Conservation (phyloP, 78 protist genomes). For the Protostelium mycophagum region DNA sequence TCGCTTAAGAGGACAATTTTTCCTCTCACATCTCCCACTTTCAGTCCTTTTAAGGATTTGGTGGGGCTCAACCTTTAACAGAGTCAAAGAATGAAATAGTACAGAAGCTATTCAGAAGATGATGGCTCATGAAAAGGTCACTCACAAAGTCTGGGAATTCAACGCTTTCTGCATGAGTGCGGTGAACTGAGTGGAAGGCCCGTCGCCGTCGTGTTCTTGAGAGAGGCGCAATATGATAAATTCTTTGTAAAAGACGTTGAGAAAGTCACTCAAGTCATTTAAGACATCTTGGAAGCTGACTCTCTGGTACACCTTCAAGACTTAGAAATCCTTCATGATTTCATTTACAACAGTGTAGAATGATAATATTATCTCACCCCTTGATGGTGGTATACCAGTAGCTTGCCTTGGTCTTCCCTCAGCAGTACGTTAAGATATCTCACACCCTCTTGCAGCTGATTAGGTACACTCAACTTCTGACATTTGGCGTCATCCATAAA, state of each 20-base stretch:
- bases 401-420: neutral
- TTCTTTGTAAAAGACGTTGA: neutral
- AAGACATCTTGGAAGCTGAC: neutral
- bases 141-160: neutral
- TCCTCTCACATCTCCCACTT: neutral
- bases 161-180: neutral
- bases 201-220: neutral
- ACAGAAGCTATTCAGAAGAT: too few relatives aligned
- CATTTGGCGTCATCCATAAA: neutral
- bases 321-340: too few relatives aligned
- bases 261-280: neutral
- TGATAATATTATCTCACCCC: neutral
- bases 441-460: neutral
- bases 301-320: conserved; percentile 1
- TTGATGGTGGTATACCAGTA: neutral
- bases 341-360: neutral
- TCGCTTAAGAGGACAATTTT: neutral
- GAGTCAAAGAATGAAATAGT: neutral
- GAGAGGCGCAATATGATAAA: neutral
- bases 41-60: neutral
- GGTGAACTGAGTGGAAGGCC: neutral
- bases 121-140: too few relatives aligned
- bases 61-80: neutral
- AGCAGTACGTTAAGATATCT: neutral
- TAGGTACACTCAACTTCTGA: neutral